These are phyloP conservation scores for Cocos nucifera DNA, from an alignment of 176 grass and related monocot genomes.

Conservation along the genomic window DNA sequence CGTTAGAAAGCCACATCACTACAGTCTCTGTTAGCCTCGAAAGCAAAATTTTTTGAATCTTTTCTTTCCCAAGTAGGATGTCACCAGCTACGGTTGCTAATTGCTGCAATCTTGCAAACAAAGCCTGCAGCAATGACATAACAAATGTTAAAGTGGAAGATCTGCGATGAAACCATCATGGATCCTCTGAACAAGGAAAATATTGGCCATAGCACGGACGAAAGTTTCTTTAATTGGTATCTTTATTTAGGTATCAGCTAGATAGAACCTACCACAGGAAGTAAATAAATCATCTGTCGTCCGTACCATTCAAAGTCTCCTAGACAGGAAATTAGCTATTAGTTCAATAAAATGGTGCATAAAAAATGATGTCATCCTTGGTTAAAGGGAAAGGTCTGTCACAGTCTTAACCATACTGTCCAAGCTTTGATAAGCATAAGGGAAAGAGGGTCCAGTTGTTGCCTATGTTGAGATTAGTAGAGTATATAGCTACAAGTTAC, in stretches of 20 bases:
- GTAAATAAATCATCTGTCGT: neutral
- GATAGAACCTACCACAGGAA: neutral
- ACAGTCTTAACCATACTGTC: too few species aligned
- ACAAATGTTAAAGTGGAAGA: neutral
- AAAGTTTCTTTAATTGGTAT: too few species aligned
- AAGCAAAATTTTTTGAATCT: slow-evolving; percentile 79
- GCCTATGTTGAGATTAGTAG: too few species aligned
- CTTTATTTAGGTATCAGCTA: neutral
- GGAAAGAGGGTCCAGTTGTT: too few species aligned
- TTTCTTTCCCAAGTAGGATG: slow-evolving; percentile 78
- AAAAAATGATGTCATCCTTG: too few species aligned
- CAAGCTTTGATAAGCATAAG: too few species aligned
- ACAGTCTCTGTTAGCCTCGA: slow-evolving; percentile 90
- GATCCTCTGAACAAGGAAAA: neutral
- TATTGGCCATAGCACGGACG: neutral
- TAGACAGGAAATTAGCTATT: too few species aligned
- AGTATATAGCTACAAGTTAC: too few species aligned
- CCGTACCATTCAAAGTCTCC: too few species aligned
- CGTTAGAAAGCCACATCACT: slow-evolving; percentile 85
- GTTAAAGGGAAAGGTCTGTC: too few species aligned
- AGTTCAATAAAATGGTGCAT: too few species aligned
- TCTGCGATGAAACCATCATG: neutral
- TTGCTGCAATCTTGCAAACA: slow-evolving; percentile 91
- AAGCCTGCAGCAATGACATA: slow-evolving; percentile 39
- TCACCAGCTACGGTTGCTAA: slow-evolving; percentile 76